Percentiles rank a stretch among this genome's conserved stretches.
Conservation (phyloP, 441 rosid species). For the Euphorbia schlechtendalii region DNA sequence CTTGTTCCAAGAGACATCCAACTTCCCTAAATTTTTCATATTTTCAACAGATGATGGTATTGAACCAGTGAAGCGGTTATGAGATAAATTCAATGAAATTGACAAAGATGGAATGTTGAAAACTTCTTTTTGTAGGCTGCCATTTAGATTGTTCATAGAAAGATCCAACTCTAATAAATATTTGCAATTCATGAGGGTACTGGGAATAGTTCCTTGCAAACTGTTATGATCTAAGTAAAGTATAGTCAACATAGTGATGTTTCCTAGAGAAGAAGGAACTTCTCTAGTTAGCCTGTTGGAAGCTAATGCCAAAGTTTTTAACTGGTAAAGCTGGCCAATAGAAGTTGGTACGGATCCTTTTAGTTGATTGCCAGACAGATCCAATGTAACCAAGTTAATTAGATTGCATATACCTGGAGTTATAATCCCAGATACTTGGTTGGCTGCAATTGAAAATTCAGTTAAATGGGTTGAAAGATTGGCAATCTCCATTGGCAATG, state of each 20-base stretch:
- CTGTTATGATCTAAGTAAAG: neutral
- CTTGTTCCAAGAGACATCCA: conserved; percentile 4
- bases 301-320: too few species aligned
- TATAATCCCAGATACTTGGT: too few species aligned
- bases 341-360: too few species aligned
- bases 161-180: neutral
- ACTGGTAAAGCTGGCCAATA: too few species aligned
- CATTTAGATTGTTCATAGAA: neutral
- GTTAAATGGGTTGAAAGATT: too few species aligned
- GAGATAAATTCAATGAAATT: neutral
- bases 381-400: too few species aligned
- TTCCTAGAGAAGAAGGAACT: neutral
- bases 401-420: too few species aligned
- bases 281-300: too few species aligned
- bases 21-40: neutral
- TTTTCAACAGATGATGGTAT: neutral
- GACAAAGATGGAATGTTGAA: neutral
- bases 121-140: neutral
- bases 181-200: neutral
- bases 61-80: neutral
- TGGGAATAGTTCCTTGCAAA: neutral
- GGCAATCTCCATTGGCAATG: too few species aligned
- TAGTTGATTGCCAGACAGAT: too few species aligned
- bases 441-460: too few species aligned
- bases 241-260: neutral